Percentiles rank a stretch among this genome's conserved stretches.
These are phyloP conservation scores for Platismatia glauca DNA, from an alignment of 495 filamentous ascomycete genomes.

Conservation along the genomic window DNA sequence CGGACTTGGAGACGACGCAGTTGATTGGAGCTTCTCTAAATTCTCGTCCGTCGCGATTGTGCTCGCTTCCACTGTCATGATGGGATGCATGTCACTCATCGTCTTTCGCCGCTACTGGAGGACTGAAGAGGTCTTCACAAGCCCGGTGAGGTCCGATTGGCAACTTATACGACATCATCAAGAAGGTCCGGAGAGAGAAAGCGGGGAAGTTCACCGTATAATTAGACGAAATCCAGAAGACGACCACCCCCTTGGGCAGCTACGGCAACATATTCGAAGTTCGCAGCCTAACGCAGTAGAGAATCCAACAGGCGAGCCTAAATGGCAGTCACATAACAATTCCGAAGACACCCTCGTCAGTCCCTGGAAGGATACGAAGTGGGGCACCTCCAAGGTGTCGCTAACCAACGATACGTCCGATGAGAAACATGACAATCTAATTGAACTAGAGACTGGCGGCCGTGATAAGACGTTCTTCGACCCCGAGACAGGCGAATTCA, in stretches of 20 bases:
- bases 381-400: slow-evolving; percentile 5
- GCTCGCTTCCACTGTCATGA: not conserved
- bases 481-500: slow-evolving; percentile 16
- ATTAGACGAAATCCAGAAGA: slow-evolving; percentile 5
- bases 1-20: not conserved
- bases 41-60: not conserved
- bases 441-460: slow-evolving; percentile 12
- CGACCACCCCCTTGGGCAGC: not conserved
- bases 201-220: not conserved
- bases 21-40: not conserved
- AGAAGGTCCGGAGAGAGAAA: slow-evolving; percentile 4
- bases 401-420: not conserved
- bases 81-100: not conserved
- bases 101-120: slow-evolving; percentile 3
- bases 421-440: slow-evolving; percentile 13
- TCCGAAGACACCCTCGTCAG: slow-evolving; percentile 9
- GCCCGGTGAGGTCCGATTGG: slow-evolving; percentile 3
- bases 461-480: slow-evolving; percentile 18
- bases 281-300: not conserved
- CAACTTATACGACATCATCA: slow-evolving; percentile 1
- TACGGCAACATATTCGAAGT: slow-evolving; percentile 5
- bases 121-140: not conserved
- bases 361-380: not conserved
- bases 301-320: not conserved
- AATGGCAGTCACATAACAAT: slow-evolving; percentile 2